Evolutionary conservation across 352 stramenopile species (phyloP), one percentile per base, ranked within the genome.

Genomic region (Lagenidium giganteum): DNA sequence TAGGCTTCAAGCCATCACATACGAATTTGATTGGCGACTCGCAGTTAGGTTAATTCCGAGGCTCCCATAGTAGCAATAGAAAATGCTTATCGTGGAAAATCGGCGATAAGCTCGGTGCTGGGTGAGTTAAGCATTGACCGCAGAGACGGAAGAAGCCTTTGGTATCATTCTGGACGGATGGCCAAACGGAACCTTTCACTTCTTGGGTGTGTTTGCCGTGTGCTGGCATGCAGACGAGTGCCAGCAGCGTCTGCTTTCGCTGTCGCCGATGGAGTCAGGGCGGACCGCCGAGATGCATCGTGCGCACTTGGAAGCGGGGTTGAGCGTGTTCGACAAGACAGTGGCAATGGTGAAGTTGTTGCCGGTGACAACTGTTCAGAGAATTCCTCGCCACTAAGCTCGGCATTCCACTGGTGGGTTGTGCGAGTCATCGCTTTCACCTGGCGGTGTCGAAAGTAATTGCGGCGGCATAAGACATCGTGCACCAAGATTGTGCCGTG

Each of bases 351-450:
- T 57, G 16, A 41, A 31, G n/a, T n/a, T n/a, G n/a, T 63, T 13
- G 54, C 58, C 3, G 44, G 47, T 1, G 54, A 57, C 45, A 58
- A 57, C 39, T 67, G 47, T 36, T 36, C 12, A 12, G 57, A 53
- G 13, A 68, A 61, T 35, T 41, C 5, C 42, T 57, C 7, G 53
- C 54, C 0, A 64, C 20, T 11, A 54, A 52, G 27, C 29, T 64
- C 13, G 37, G 34, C 3, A 24, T 60, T 1, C 57, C 57, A 5
- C 47, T 59, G 2, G 35, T 59, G 4, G 51, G 57, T 5, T 62
- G 52, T 44, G 35, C 57, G 3, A 64, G 43, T 22, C 58, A 68
- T n/a, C 18, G 54, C 9, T 57, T 64, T 21, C 57, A 58, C 20
- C 31, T 68, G 9, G 53, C n/a, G n/a, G n/a, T n/a, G n/a, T n/a